Base-by-base conservation (phyloP, 2,329 filamentous ascomycete species). In the Sordariomycetes sp. region DNA sequence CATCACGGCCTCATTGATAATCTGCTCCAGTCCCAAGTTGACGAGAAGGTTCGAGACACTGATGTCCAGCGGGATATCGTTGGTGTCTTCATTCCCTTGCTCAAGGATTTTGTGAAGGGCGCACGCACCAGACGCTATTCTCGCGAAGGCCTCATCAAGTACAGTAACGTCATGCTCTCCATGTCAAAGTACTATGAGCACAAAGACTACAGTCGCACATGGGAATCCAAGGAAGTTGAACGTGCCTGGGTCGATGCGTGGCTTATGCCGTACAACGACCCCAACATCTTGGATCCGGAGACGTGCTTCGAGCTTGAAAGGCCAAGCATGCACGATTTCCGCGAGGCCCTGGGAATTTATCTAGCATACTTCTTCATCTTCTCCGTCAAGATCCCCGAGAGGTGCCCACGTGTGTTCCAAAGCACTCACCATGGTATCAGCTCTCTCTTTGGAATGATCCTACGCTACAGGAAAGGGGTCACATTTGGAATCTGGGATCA, bases 401-500 rank as follows among this genome's bases (percentile, higher is more conserved):
- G 67, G 39, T 68, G 72, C 18, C 74, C 74, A 0, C 63, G 61
- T n/a, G 70, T 78, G 4, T 78, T 77, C 48, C 74, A 79, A 49
- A 72, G 72, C 20, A 76, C 74, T 3, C 74, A 79, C 44, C 74
- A 79, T 51, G 72, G 70, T 39, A 71, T 75, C 27, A 71, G 70
- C 35, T 72, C 70, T 5, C 68, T 73, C 0, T 78, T 77, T 38
- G 74, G 74, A 21, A 69, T 78, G 38, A 65, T 78, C 8, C 74
- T 73, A 51, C 77, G 78, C 52, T 59, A 77, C 42, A 74, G 74
- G 51, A 63, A 70, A 18, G 66, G 68, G 37, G 73, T 70, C 37
- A 75, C 70, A 0, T 61, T 77, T 21, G 71, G 75, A 41, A 74
- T 79, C 37, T 79, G 74, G 74, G 74, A 79, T 42, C 74, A 79